These are phyloP conservation scores for Ampelocalamus luodianensis DNA, from an alignment of 176 grass and related monocot genomes.

Conservation along the genomic window DNA sequence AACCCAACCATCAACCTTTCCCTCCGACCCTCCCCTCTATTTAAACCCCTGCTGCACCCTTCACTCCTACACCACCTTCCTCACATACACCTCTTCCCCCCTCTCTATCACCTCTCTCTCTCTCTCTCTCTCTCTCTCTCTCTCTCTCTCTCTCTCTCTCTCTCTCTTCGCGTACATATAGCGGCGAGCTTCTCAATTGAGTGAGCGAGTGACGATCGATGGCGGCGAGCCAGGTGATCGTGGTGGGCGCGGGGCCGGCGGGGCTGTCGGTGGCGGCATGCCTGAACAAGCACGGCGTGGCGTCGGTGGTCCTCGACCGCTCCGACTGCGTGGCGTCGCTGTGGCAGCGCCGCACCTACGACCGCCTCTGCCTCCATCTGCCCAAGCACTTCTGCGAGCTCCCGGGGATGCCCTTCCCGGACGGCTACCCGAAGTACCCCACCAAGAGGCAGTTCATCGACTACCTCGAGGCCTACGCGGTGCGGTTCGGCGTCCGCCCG, in stretches of 20 bases:
- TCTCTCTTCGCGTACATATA: background rate
- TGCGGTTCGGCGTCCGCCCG: conserved; percentile 46
- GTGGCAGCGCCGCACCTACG: conserved; percentile 77
- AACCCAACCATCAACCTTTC: too few relatives aligned
- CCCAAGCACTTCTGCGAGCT: conserved; percentile 83
- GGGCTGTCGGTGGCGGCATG: conserved; percentile 68
- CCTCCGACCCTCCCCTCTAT: too few relatives aligned
- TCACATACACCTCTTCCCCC: too few relatives aligned
- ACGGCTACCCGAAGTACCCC: conserved; percentile 67
- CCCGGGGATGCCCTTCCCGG: conserved; percentile 62
- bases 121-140: background rate
- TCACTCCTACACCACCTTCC: conserved; percentile 13
- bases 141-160: background rate
- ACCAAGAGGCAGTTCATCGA: conserved; percentile 67
- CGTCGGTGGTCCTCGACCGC: conserved; percentile 65
- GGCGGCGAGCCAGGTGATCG: conserved; percentile 47
- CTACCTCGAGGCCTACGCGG: conserved; percentile 68
- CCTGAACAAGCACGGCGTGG: conserved; percentile 55
- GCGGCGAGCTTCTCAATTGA: background rate
- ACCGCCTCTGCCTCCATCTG: conserved; percentile 74
- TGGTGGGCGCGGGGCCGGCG: conserved; percentile 78
- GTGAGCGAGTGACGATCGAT: background rate
- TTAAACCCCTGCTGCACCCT: conserved; percentile 31
- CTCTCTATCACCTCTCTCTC: too few relatives aligned
- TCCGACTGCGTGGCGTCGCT: conserved; percentile 83